Conservation (phyloP, 345 rosid genomes). For the Heritiera fomes region DNA sequence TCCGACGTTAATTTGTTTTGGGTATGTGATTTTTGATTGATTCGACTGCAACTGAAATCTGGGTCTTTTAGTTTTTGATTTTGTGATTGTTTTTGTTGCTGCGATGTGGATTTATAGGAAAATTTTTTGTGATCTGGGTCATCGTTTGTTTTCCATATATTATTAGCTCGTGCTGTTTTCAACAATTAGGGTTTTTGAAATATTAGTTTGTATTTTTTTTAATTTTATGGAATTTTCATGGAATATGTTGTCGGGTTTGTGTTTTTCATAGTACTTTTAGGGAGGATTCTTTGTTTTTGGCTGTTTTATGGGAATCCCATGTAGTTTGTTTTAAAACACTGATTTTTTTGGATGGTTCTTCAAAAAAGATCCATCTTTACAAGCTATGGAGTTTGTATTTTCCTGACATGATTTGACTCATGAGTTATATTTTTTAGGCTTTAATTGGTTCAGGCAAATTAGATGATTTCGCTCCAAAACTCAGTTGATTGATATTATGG, state of each 20-base stretch:
- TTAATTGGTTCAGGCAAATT: background rate
- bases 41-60: constrained; percentile 3
- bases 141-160: background rate
- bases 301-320: background rate
- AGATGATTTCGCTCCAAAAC: background rate
- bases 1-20: background rate
- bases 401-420: background rate
- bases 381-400: background rate
- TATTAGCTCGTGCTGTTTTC: background rate
- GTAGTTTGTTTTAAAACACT: background rate
- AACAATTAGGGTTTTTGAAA: background rate
- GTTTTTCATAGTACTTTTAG: background rate
- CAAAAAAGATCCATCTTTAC: background rate
- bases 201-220: background rate
- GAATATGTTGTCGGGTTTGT: background rate
- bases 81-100: constrained; percentile 1
- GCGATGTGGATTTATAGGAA: background rate
- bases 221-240: background rate
- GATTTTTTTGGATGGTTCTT: background rate
- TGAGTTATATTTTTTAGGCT: background rate
- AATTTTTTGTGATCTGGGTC: background rate
- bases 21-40: constrained; percentile 2
- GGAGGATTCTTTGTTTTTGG: background rate
- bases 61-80: background rate
- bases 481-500: background rate